phyloP scores from a whole-genome alignment of 129 eudicot genomes.

The Helianthus annuus region DNA sequence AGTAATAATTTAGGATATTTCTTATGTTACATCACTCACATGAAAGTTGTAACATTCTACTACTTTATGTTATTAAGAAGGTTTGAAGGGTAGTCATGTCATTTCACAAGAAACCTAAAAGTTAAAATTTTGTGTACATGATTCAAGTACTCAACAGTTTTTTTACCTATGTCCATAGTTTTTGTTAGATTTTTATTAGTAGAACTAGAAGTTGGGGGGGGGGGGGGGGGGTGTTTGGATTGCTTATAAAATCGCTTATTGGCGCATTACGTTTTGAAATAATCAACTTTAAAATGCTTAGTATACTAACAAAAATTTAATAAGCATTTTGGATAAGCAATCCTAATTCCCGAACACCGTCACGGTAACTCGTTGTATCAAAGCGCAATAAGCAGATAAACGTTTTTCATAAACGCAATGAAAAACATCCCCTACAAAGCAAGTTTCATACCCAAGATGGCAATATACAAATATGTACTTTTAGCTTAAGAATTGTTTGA shows the following conservation, averaged over 20 bases:
- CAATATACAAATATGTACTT: neutral
- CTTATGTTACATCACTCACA: neutral
- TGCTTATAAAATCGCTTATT: neutral
- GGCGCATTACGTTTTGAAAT: neutral
- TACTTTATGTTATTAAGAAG: neutral
- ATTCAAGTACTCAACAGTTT: neutral
- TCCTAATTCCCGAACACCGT: neutral
- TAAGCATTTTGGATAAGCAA: neutral
- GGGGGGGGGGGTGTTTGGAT: neutral
- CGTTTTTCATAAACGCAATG: neutral
- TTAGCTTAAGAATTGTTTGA: no score
- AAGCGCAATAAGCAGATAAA: neutral
- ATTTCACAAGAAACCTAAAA: neutral
- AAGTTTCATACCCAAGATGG: neutral
- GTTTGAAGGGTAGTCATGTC: neutral
- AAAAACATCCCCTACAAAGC: neutral
- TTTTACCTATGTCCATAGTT: neutral
- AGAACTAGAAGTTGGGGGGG: neutral
- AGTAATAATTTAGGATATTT: neutral
- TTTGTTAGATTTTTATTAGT: slow-evolving; percentile 1
- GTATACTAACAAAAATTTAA: neutral
- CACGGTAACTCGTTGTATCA: neutral
- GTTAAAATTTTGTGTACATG: neutral
- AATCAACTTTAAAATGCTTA: neutral
- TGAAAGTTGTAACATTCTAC: slow-evolving; percentile 7